Conservation (phyloP, 2,329 filamentous ascomycete species). For the Helotiales sp. region DNA sequence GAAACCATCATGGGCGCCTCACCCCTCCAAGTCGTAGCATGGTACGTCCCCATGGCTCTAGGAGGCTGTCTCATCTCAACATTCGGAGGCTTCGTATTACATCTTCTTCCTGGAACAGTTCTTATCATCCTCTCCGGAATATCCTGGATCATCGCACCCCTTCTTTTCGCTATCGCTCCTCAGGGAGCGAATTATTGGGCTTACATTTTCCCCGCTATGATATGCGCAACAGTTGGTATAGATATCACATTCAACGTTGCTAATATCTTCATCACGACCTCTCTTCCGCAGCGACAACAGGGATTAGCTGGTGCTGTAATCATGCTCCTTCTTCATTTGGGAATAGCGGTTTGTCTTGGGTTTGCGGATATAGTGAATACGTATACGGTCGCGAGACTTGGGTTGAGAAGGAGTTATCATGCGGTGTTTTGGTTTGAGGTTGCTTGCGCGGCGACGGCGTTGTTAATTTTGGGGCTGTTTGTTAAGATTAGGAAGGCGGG, state of each 20-base stretch:
- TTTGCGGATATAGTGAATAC: conserved; percentile 66
- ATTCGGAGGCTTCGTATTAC: conserved; percentile 56
- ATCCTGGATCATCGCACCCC: conserved; percentile 50
- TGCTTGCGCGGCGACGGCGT: conserved; percentile 50
- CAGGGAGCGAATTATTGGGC: conserved; percentile 55
- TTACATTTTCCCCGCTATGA: conserved; percentile 70
- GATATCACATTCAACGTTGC: conserved; percentile 75
- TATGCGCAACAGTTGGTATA: conserved; percentile 69
- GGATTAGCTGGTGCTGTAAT: conserved; percentile 71
- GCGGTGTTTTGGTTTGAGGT: conserved; percentile 67
- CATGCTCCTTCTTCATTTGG: conserved; percentile 69
- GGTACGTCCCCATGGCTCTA: conserved; percentile 64
- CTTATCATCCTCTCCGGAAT: conserved; percentile 53
- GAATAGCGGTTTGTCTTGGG: conserved; percentile 70
- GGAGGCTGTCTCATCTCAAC: conserved; percentile 69
- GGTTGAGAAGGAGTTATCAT: conserved; percentile 56
- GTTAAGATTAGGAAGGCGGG: conserved; percentile 54
- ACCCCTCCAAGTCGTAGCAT: conserved; percentile 58
- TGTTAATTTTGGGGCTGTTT: conserved; percentile 52
- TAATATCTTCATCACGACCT: conserved; percentile 77
- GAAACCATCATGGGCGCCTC: conserved; percentile 50
- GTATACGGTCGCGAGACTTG: conserved; percentile 37
- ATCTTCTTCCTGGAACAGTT: conserved; percentile 52
- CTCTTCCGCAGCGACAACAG: conserved; percentile 64
- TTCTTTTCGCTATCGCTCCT: conserved; percentile 56